Conservation (phyloP, 352 stramenopile species). For the Globisporangium middletonii region DNA sequence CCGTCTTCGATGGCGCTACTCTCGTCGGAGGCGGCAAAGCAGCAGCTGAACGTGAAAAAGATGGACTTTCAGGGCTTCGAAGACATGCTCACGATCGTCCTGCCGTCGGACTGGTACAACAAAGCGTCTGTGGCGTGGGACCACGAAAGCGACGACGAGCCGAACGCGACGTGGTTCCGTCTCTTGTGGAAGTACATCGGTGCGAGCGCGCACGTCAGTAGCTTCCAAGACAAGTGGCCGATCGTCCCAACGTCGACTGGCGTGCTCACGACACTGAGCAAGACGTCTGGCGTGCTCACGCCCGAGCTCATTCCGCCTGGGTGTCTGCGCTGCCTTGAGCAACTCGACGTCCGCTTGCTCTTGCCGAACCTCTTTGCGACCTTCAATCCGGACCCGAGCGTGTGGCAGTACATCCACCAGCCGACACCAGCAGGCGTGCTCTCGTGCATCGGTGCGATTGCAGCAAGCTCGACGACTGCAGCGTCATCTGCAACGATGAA, state of each 20-base stretch:
- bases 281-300: constrained; percentile 39
- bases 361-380: constrained; percentile 45
- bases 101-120: constrained; percentile 45
- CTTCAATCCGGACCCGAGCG: constrained; percentile 41
- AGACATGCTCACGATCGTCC: constrained; percentile 40
- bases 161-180: constrained; percentile 56
- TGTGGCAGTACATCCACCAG: constrained; percentile 76
- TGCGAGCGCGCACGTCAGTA: constrained; percentile 27
- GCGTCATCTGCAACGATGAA: constrained; percentile 9
- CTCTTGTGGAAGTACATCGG: constrained; percentile 60
- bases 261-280: constrained; percentile 32
- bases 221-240: constrained; percentile 59
- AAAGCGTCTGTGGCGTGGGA: constrained; percentile 23
- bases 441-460: constrained; percentile 28
- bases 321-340: constrained; percentile 34
- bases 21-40: constrained; percentile 21
- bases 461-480: not conserved
- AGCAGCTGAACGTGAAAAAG: constrained; percentile 41
- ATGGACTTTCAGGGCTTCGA: constrained; percentile 47
- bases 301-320: constrained; percentile 43
- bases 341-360: constrained; percentile 46
- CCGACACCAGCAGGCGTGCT: constrained; percentile 50
- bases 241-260: constrained; percentile 53
- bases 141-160: constrained; percentile 17
- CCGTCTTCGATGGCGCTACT: constrained; percentile 23